These are phyloP conservation scores for Paspalum notatum DNA, from an alignment of 176 grass and related monocot genomes.

Conservation along the genomic window DNA sequence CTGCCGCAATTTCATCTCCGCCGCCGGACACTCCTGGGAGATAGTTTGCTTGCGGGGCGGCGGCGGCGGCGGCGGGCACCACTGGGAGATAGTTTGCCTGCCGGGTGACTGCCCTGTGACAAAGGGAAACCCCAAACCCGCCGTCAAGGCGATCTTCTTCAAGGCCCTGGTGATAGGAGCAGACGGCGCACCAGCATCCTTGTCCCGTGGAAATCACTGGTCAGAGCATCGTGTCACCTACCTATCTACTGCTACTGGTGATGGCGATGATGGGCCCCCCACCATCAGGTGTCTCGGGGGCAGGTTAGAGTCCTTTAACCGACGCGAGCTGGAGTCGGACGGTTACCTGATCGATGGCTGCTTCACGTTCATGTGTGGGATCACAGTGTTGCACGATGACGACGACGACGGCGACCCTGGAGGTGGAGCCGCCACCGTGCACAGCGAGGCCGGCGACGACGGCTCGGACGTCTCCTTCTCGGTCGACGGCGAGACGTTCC, in stretches of 20 bases:
- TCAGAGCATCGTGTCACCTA: neutral
- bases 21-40: neutral
- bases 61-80: neutral
- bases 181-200: neutral
- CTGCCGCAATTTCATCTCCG: neutral
- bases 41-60: neutral
- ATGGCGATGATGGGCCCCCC: neutral
- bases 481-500: conserved; percentile 41
- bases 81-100: neutral
- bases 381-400: neutral
- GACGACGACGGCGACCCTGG: neutral
- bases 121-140: neutral
- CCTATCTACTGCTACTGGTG: neutral
- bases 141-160: conserved; percentile 19
- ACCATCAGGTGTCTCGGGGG: neutral
- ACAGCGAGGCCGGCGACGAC: neutral
- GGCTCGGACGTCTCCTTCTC: conserved; percentile 14
- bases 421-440: neutral
- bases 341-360: neutral
- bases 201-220: neutral
- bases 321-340: neutral
- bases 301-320: neutral
- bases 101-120: neutral
- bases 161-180: neutral
- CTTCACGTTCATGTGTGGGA: neutral